Evolutionary conservation across 495 filamentous ascomycete species (phyloP).

Genomic region (Hyaloscypha variabilis): DNA sequence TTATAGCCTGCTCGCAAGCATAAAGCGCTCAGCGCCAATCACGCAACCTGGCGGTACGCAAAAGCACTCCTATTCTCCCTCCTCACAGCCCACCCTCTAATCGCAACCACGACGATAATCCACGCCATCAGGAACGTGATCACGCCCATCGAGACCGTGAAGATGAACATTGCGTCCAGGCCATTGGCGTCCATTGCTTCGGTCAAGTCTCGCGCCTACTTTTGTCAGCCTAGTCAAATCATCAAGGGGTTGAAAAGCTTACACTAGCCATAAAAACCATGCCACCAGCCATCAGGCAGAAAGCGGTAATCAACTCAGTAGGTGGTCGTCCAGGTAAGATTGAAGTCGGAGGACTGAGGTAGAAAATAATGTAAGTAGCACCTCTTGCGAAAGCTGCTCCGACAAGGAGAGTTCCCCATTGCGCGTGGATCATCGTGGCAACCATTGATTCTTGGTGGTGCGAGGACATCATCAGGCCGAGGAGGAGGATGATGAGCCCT

Average conservation of each 20-base stretch:
- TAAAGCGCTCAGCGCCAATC: background rate
- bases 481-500: conserved; percentile 77
- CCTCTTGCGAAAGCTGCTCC: conserved; percentile 78
- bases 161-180: conserved; percentile 86
- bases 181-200: conserved; percentile 74
- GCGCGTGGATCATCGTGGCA: conserved; percentile 90
- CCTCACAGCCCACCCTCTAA: conserved; percentile 87
- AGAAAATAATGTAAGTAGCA: conserved; percentile 79
- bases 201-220: conserved; percentile 72
- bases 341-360: conserved; percentile 80
- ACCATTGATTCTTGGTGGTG: conserved; percentile 86
- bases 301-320: conserved; percentile 81
- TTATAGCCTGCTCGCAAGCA: background rate
- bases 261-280: conserved; percentile 93
- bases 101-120: conserved; percentile 73
- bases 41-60: conserved; percentile 10
- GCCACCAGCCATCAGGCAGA: conserved; percentile 86
- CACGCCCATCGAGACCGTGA: conserved; percentile 86
- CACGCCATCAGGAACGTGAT: conserved; percentile 86
- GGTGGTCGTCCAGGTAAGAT: conserved; percentile 89
- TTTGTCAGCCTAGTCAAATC: too few species aligned
- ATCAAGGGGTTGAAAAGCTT: too few species aligned
- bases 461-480: conserved; percentile 93
- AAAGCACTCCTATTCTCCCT: conserved; percentile 47
- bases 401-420: conserved; percentile 89